Base-by-base conservation (phyloP, 371 early-diverging fungal species). In the Syncephalastrum racemosum region DNA sequence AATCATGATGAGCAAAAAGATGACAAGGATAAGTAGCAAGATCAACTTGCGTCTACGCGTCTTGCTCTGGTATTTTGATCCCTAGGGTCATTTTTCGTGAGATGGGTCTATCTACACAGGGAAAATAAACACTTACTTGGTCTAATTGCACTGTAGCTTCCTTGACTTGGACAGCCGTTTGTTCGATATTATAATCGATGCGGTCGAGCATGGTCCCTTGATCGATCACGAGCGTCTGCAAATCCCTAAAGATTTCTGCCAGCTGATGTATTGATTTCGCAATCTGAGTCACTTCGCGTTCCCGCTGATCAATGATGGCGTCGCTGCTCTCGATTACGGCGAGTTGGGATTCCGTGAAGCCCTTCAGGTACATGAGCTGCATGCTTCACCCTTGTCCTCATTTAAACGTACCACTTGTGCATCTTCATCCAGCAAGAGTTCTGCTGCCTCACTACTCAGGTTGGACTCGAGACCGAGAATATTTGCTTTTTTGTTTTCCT, bases 131-230 rank as follows among this genome's bases (percentile, higher is more conserved):
- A 16, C 68, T 55, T 75, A 91, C 98, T 82, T 89, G 79, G 36
- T 85, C 80, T 49, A 98, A 79, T 68, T 98, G 88, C 42, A 84
- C 83, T 48, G 89, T 90, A 0, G 95, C 99, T 10, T 85, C 80
- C 56, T 93, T 88, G 14, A 94, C 81, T 63, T 92, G 84, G 8
- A 88, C 80, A 16, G 68, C 75, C 2, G 92, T 85, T 56, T 90
- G 89, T 62, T 97, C 97, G 43, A 98, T 88, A 67, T 98, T 97
- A 65, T 90, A 98, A 71, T 98, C 99, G 57, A 98, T 97, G 20
- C 99, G 87, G 75, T 98, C 99, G 44, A 98, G 77, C 62, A 98
- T 64, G 2, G 96, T 93, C 1, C 99, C 99, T 70, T 98, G 99
- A 68, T 97, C 97, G 58, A 98, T 95, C 16, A 97, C 92, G 82